Conservation (phyloP, 139 green algal species). For the Volvox reticuliferus region DNA sequence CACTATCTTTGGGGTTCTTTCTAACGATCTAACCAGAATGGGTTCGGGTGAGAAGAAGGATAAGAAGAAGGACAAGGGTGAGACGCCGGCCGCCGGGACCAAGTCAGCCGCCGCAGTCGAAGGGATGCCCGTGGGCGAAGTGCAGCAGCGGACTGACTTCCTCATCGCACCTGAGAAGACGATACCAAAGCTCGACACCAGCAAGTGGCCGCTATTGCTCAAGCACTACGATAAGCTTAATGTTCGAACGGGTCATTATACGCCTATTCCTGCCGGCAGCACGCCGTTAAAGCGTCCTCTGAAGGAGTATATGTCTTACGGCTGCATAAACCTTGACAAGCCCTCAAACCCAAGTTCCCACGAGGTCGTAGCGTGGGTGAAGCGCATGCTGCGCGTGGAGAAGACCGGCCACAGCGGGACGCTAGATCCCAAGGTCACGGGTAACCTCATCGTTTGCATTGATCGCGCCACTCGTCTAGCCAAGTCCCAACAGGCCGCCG, state of each 20-base stretch:
- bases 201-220: constrained; percentile 96
- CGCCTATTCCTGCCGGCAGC: constrained; percentile 93
- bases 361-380: constrained; percentile 97
- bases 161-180: constrained; percentile 66
- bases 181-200: constrained; percentile 89
- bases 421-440: constrained; percentile 96
- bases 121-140: constrained; percentile 34
- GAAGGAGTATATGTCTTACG: constrained; percentile 96
- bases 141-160: constrained; percentile 60
- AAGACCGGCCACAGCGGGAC: constrained; percentile 99
- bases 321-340: constrained; percentile 99
- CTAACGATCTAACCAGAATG: not conserved
- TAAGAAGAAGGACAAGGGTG: constrained; percentile 54
- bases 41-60: constrained; percentile 53
- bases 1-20: not conserved
- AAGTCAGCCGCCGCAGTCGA: constrained; percentile 15
- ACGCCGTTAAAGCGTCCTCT: constrained; percentile 92
- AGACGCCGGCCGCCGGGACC: constrained; percentile 42
- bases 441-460: constrained; percentile 98
- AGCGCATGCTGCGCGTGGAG: constrained; percentile 96
- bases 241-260: constrained; percentile 98
- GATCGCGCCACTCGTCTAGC: constrained; percentile 98
- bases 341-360: constrained; percentile 97
- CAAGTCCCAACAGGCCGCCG: constrained; percentile 98
- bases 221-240: constrained; percentile 98